Evolutionary conservation across 1,139 yeast species (phyloP), one percentile per base, ranked within the genome.

Genomic region (Scheffersomyces stambukii): DNA sequence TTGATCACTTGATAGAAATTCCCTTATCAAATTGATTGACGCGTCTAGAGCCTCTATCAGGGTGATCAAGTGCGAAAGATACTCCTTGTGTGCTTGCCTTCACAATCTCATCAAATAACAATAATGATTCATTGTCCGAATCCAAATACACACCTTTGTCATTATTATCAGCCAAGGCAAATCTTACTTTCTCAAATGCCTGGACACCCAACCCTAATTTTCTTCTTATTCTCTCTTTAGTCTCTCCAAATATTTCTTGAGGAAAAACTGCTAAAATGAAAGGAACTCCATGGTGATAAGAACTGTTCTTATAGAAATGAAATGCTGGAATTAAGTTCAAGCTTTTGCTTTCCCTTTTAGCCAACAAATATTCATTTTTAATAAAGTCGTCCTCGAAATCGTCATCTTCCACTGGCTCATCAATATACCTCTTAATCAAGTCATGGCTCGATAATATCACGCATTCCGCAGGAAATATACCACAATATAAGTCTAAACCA

Each of bases 251-350:
- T 26, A 58, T 57, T 52, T 93, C 98, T 13, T 67, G 68, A 3
- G 82, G 80, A 30, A 70, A 63, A 6, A 85, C 56, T 9, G 78
- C 74, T 48, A 91, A 82, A 14, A 82, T 60, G 52, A 91, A 91
- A 5, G 98, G 96, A 19, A 82, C 66, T n/a, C 97, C 93, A 52
- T 93, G 98, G 13, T 77, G 66, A 40, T 77, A 74, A 25, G 66
- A 68, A 13, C 81, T 69, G 27, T 78, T 85, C 44, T 81, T 83
- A 51, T 81, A 74, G 58, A 81, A 91, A 49, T 91, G 97, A 49
- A 78, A 72, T 2, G 60, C 70, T 0, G 73, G 69, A 9, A 66
- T 53, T 27, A 40, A 77, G 36, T 67, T 67, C 31, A 68, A 44
- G 32, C 49, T 52, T 28, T 63, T 59, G 19, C 70, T 65, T 50